A percentile compares a stretch with the other conserved stretches of the same genome.
Conservation (phyloP, 2,329 filamentous ascomycete species). For the Penicillium frequentans region DNA sequence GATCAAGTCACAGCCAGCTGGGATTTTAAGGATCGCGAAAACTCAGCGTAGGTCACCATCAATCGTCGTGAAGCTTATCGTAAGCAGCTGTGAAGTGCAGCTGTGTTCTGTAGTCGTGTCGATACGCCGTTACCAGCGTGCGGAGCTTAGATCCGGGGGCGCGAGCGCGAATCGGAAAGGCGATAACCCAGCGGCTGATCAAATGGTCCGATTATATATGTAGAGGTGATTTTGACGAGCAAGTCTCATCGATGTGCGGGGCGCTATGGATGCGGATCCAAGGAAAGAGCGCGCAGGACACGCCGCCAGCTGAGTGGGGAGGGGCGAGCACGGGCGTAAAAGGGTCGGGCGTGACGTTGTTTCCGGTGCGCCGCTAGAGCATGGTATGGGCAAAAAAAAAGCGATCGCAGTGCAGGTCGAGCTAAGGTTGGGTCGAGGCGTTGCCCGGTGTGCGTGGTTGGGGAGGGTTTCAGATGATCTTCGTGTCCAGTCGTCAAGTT, state of each 20-base stretch:
- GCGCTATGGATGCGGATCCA: not conserved
- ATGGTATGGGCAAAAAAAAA: not conserved
- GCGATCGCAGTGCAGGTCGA: not conserved
- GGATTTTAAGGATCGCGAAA: slow-evolving; percentile 11
- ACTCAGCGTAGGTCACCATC: slow-evolving; percentile 19
- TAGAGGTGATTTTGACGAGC: not conserved
- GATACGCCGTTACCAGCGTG: slow-evolving; percentile 10
- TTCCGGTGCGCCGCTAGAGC: not conserved
- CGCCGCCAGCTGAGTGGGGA: not conserved
- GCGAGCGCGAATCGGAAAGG: not conserved
- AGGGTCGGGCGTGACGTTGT: not conserved
- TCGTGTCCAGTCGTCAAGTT: not conserved
- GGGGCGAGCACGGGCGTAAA: not conserved
- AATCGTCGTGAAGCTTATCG: slow-evolving; percentile 14
- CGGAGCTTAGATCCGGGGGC: slow-evolving; percentile 10
- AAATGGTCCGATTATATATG: not conserved
- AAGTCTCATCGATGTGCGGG: slow-evolving; percentile 9
- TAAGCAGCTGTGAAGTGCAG: slow-evolving; percentile 7
- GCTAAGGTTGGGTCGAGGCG: not conserved
- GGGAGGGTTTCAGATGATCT: not conserved
- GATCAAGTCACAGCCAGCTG: slow-evolving; percentile 24
- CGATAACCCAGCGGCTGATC: not conserved
- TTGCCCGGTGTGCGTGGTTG: not conserved
- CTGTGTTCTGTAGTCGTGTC: slow-evolving; percentile 4
- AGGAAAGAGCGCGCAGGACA: not conserved